Base-by-base conservation (phyloP, 106 monocot genomes). In the Posidonia australis region DNA sequence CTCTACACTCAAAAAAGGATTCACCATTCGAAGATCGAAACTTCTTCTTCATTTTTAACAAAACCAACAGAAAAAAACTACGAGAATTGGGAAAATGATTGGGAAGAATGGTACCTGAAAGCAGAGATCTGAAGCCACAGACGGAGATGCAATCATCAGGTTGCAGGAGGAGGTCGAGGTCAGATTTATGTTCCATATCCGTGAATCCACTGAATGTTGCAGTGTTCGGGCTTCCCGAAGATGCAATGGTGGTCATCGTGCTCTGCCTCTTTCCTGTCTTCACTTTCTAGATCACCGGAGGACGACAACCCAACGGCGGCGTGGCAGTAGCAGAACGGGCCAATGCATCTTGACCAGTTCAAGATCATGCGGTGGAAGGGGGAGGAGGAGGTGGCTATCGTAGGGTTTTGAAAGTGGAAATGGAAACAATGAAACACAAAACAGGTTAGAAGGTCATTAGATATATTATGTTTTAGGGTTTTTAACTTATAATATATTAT, bases 51-150 rank as follows among this genome's bases (percentile, higher is more conserved):
- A 7, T 36, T 36, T 4, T 58, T n/a, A n/a, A 13, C 58, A 58
- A 58, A 29, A 58, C 19, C 13, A 58, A 62, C n/a, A 61, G 21
- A n/a, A 44, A 42, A 36, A 36, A 36, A 4, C 36, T 7, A 36
- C 36, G 36, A 36, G 36, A 36, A 36, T 7, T 7, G 36, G 36
- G 36, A 36, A 7, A 36, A 36, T 2, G 36, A 36, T 36, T 36
- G 45, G 13, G 45, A 16, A 45, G 54, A 57, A 18, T n/a, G 46
- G 30, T 56, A 88, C 87, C 85, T 51, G 98, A 98, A 51, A 98
- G 91, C 46, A 98, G 98, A 66, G 98, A 98, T 0, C 98, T 91
- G 72, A 98, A 98, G 76, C 98, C 98, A 60, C 84, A 82, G 44
- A 98, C 59, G 77, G 83, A 87, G 63, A 98, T 42, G 65, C 58